These are phyloP conservation scores for Eudorina sp. DNA, from an alignment of 139 green algal genomes.

Conservation along the genomic window DNA sequence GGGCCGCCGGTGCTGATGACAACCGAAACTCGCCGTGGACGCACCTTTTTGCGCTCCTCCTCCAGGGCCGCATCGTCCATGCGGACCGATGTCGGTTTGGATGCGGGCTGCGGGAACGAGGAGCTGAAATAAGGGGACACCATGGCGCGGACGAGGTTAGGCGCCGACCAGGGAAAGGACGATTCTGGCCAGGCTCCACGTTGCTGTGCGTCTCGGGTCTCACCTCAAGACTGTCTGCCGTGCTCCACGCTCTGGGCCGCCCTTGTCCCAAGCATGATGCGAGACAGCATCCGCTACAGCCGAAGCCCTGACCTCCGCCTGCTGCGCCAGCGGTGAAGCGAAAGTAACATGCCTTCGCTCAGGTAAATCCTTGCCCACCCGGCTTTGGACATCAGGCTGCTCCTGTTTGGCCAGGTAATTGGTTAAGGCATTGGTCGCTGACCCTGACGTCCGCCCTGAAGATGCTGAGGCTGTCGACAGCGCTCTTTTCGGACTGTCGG, in stretches of 20 bases:
- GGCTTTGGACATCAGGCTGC: background rate
- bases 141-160: no score
- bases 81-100: background rate
- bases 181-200: no score
- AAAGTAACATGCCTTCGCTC: constrained; percentile 21
- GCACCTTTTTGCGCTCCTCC: constrained; percentile 24
- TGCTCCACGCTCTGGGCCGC: no score
- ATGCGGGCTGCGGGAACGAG: background rate
- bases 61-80: constrained; percentile 4
- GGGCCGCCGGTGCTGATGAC: background rate
- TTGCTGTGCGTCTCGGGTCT: no score
- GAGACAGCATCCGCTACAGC: background rate
- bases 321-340: background rate
- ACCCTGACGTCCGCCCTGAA: background rate
- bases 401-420: constrained; percentile 4
- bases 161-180: no score
- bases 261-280: background rate
- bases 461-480: background rate
- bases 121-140: no score
- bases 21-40: background rate
- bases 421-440: constrained; percentile 11
- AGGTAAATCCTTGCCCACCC: background rate
- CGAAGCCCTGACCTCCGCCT: background rate
- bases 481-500: background rate
- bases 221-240: no score